Evolutionary conservation across 768 basidiomycete genomes (phyloP).

Genomic region (Pleurotus tuber-regium): DNA sequence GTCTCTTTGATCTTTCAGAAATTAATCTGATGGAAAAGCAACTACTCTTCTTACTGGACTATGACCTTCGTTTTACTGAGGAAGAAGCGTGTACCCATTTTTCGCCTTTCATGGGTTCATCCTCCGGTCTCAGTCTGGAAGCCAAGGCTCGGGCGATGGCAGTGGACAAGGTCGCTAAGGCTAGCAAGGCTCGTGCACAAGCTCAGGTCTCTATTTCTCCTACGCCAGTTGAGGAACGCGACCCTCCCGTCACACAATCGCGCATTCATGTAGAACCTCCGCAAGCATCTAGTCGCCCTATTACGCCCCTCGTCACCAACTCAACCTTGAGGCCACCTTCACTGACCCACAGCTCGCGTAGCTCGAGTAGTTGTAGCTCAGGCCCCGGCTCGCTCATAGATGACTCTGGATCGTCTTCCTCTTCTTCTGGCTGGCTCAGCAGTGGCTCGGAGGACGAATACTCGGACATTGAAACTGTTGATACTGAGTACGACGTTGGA

Average conservation of each 20-base stretch:
- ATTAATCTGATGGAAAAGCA: slow-evolving; percentile 98
- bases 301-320: slow-evolving; percentile 34
- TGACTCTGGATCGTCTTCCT: slow-evolving; percentile 59
- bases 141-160: slow-evolving; percentile 49
- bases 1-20: slow-evolving; percentile 71
- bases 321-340: slow-evolving; percentile 30
- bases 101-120: slow-evolving; percentile 58
- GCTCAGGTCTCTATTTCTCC: slow-evolving; percentile 39
- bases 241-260: background rate
- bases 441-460: slow-evolving; percentile 52
- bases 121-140: slow-evolving; percentile 27
- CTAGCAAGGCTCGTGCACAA: slow-evolving; percentile 48
- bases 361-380: slow-evolving; percentile 39
- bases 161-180: slow-evolving; percentile 52
- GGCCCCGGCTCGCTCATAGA: slow-evolving; percentile 66
- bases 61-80: slow-evolving; percentile 89
- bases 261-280: slow-evolving; percentile 1
- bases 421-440: slow-evolving; percentile 50
- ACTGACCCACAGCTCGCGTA: slow-evolving; percentile 29
- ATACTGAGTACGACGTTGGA: slow-evolving; percentile 30
- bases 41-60: slow-evolving; percentile 88
- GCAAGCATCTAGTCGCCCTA: slow-evolving; percentile 19
- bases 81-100: slow-evolving; percentile 71
- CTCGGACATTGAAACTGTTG: slow-evolving; percentile 33
- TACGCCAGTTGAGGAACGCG: slow-evolving; percentile 37